Evolutionary conservation across 2,329 filamentous ascomycete genomes (phyloP).

Genomic region (Aspergillus latus): DNA sequence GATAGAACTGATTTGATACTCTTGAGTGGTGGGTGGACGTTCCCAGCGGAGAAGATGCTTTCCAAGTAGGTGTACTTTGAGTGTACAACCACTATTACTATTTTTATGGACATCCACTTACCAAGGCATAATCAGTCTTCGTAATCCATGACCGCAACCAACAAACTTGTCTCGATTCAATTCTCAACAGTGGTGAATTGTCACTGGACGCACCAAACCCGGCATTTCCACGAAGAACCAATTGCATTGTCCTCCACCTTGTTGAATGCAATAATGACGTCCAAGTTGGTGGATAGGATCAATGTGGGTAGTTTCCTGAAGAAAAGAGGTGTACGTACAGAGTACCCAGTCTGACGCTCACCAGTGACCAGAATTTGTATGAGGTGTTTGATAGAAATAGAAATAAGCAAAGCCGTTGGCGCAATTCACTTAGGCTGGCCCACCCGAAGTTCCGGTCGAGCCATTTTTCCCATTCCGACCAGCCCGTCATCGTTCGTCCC

Average conservation of each 20-base stretch:
- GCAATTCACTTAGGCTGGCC: not conserved
- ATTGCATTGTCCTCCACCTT: not conserved
- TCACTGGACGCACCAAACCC: too few relatives aligned
- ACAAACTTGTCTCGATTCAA: not conserved
- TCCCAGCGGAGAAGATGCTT: not conserved
- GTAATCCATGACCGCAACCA: not conserved
- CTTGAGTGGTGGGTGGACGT: not conserved
- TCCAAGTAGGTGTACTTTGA: not conserved
- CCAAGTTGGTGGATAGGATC: not conserved
- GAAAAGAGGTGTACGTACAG: not conserved
- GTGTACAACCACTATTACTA: not conserved
- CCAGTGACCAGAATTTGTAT: not conserved
- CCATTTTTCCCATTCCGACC: conserved; percentile 2
- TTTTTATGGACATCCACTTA: not conserved
- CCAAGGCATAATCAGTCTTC: not conserved
- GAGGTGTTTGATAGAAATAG: not conserved
- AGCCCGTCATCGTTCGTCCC: conserved; percentile 4
- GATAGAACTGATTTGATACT: not conserved
- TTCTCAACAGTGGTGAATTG: not conserved
- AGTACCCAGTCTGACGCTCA: conserved; percentile 1
- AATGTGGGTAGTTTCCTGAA: conserved; percentile 4
- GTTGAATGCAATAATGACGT: not conserved
- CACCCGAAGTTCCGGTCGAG: not conserved
- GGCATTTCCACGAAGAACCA: not conserved
- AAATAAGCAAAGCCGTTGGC: conserved; percentile 9